Conservation (phyloP, 2,329 filamentous ascomycete species). For the Paecilomyces formosus region DNA sequence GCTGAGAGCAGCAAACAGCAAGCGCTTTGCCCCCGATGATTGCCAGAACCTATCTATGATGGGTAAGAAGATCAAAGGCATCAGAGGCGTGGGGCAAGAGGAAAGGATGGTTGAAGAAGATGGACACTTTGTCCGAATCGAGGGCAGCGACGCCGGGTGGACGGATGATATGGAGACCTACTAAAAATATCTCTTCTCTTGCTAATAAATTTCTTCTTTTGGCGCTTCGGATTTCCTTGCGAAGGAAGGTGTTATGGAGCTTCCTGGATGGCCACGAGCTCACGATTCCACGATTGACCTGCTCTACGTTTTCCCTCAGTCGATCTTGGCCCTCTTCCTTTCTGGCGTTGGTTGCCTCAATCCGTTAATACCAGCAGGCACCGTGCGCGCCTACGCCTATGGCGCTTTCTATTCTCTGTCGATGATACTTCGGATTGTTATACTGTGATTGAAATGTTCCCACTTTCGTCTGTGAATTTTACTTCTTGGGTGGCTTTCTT, state of each 20-base stretch:
- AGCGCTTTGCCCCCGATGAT: constrained; percentile 48
- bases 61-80: constrained; percentile 39
- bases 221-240: constrained; percentile 8
- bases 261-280: constrained; percentile 10
- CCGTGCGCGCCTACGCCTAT: neutral
- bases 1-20: constrained; percentile 60
- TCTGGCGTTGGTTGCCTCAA: neutral
- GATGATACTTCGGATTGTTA: neutral
- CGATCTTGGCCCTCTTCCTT: neutral
- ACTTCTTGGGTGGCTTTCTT: neutral
- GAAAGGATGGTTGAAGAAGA: constrained; percentile 33
- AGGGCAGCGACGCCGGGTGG: constrained; percentile 48
- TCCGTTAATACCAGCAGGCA: neutral
- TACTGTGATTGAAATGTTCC: neutral
- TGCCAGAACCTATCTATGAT: constrained; percentile 19
- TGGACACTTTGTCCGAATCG: constrained; percentile 37
- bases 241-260: constrained; percentile 12
- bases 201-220: constrained; percentile 8
- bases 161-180: constrained; percentile 44
- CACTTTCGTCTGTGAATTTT: neutral
- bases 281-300: constrained; percentile 22
- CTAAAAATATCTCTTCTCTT: constrained; percentile 11
- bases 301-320: neutral
- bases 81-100: constrained; percentile 39
- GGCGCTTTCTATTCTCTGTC: neutral